Percentiles rank a stretch among this genome's conserved stretches.
Evolutionary conservation across 2,329 filamentous ascomycete species (phyloP).

Genomic region (Paecilomyces niveus): DNA sequence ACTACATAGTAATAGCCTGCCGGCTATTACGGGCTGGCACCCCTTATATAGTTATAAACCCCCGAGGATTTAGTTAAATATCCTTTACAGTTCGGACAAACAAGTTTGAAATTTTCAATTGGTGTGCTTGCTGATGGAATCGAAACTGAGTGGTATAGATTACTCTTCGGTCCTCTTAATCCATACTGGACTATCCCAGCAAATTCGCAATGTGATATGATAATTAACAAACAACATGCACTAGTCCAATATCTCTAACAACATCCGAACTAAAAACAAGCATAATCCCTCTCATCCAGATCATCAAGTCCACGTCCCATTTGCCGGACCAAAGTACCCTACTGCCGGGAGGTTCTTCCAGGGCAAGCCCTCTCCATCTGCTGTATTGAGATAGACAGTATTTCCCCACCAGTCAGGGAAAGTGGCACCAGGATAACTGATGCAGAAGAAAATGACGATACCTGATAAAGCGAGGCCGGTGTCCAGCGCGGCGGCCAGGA

Average conservation of each 20-base stretch:
- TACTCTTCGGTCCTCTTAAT: too few relatives aligned
- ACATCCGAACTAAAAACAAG: background rate
- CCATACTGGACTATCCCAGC: too few relatives aligned
- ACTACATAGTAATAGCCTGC: too few relatives aligned
- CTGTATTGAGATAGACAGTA: slow-evolving; percentile 24
- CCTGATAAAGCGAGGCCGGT: slow-evolving; percentile 24
- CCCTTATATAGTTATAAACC: too few relatives aligned
- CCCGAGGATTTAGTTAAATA: too few relatives aligned
- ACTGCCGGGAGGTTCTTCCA: slow-evolving; percentile 18
- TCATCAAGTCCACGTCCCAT: slow-evolving; percentile 17
- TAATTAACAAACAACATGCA: too few relatives aligned
- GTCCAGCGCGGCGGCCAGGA: slow-evolving; percentile 36
- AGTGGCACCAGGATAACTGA: slow-evolving; percentile 23
- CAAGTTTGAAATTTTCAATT: too few relatives aligned
- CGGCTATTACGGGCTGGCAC: too few relatives aligned
- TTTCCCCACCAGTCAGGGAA: slow-evolving; percentile 29
- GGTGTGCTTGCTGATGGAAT: too few relatives aligned
- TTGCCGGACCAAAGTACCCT: slow-evolving; percentile 25
- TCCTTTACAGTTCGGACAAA: too few relatives aligned
- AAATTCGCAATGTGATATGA: too few relatives aligned
- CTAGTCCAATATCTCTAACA: background rate
- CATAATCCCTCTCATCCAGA: background rate
- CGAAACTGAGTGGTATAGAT: too few relatives aligned
- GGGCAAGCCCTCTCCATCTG: slow-evolving; percentile 20
- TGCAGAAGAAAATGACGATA: slow-evolving; percentile 29